Evolutionary conservation across 2,329 filamentous ascomycete species (phyloP).

Genomic region (Colletotrichum eleusines): DNA sequence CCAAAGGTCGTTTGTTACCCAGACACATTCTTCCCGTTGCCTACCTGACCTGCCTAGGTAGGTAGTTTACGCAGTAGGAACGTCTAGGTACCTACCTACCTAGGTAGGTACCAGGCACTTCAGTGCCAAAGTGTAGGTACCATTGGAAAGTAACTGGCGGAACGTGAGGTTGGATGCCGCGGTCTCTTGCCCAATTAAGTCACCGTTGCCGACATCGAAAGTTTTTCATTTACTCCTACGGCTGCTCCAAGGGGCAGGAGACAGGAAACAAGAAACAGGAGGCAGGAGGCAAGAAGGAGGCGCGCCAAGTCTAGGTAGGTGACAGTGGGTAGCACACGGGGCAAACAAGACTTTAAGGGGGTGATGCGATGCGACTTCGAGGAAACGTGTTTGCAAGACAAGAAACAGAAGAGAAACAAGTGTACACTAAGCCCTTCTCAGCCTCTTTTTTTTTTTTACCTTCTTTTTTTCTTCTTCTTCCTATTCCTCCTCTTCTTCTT

Average conservation of each 20-base stretch:
- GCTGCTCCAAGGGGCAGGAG: not conserved
- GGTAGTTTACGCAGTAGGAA: too few species aligned
- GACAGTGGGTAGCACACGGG: not conserved
- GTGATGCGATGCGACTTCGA: not conserved
- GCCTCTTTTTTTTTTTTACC: constrained; percentile 9
- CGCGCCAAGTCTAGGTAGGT: constrained; percentile 8
- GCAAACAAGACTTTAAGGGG: constrained; percentile 5
- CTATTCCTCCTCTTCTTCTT: constrained; percentile 9
- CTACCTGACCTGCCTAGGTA: not conserved
- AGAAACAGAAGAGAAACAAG: constrained; percentile 31
- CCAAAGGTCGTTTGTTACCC: constrained; percentile 1
- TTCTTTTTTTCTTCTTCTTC: constrained; percentile 14
- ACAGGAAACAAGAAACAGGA: not conserved
- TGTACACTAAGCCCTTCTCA: constrained; percentile 23
- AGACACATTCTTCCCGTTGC: too few species aligned
- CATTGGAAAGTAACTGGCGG: not conserved
- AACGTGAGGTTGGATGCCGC: not conserved
- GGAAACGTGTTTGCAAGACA: constrained; percentile 15
- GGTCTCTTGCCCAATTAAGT: not conserved
- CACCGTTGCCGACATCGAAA: not conserved
- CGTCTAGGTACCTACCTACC: too few species aligned
- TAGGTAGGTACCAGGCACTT: not conserved
- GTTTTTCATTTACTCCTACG: not conserved
- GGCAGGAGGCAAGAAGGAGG: constrained; percentile 15
- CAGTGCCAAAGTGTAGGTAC: not conserved